These are phyloP conservation scores for Aspergillus avenaceus DNA, from an alignment of 495 filamentous ascomycete genomes.

Conservation along the genomic window DNA sequence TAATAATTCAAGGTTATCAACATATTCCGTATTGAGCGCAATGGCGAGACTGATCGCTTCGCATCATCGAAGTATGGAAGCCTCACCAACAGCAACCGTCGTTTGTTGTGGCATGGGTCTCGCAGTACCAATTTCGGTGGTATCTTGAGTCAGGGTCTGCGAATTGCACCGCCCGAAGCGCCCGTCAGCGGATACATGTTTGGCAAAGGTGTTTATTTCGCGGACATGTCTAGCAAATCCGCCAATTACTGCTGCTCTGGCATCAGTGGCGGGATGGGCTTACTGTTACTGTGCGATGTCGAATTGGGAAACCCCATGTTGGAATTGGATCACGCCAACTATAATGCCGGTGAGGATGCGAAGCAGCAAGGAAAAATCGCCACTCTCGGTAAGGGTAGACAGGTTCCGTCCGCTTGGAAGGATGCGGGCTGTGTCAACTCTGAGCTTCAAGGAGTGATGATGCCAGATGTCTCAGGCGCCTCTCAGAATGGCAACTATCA, in stretches of 20 bases:
- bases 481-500: neutral
- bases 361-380: slow-evolving; percentile 55
- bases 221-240: slow-evolving; percentile 76
- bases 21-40: slow-evolving; percentile 78
- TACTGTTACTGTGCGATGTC: slow-evolving; percentile 73
- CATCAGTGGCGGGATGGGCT: slow-evolving; percentile 53
- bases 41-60: slow-evolving; percentile 70
- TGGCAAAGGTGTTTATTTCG: slow-evolving; percentile 86
- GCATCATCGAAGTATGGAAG: slow-evolving; percentile 46
- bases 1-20: slow-evolving; percentile 46
- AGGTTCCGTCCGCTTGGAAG: slow-evolving; percentile 65
- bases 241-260: slow-evolving; percentile 68
- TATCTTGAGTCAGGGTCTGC: slow-evolving; percentile 78
- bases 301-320: slow-evolving; percentile 72
- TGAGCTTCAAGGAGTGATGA: slow-evolving; percentile 58
- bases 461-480: slow-evolving; percentile 37
- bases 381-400: slow-evolving; percentile 62
- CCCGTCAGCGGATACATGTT: slow-evolving; percentile 78
- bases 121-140: slow-evolving; percentile 77
- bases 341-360: slow-evolving; percentile 58
- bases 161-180: slow-evolving; percentile 81
- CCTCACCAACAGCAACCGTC: slow-evolving; percentile 50
- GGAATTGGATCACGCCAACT: slow-evolving; percentile 47
- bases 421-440: slow-evolving; percentile 65
- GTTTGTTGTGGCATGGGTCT: slow-evolving; percentile 79